These are phyloP conservation scores for Rutidosis leptorrhynchoides DNA, from an alignment of 129 eudicot genomes.

Conservation along the genomic window DNA sequence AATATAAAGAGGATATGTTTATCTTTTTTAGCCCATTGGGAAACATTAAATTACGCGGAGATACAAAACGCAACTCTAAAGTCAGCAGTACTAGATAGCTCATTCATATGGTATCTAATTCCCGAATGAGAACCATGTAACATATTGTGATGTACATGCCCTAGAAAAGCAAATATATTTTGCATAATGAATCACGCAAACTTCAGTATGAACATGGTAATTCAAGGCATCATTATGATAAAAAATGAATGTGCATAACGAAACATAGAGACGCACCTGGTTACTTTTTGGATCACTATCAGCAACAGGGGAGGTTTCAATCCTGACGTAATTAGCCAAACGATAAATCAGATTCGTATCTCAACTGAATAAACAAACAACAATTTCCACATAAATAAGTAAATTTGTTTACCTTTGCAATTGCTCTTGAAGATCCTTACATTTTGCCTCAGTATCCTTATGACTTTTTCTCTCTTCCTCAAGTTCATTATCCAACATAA, in stretches of 20 bases:
- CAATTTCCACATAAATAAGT: background rate
- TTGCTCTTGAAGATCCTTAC: constrained; percentile 73
- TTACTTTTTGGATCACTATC: constrained; percentile 53
- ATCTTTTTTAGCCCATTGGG: constrained; percentile 5
- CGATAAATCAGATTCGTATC: constrained; percentile 13
- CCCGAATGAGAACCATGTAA: background rate
- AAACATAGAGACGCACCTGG: constrained; percentile 48
- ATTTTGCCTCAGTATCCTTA: constrained; percentile 55
- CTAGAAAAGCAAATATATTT: constrained; percentile 3
- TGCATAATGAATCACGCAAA: background rate
- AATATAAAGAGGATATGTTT: background rate
- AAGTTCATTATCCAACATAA: constrained; percentile 56
- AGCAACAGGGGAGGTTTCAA: constrained; percentile 44
- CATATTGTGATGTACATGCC: background rate
- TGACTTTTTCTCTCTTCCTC: constrained; percentile 63
- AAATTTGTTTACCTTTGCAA: constrained; percentile 54
- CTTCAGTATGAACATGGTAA: background rate
- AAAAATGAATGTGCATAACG: constrained; percentile 1
- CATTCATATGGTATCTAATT: background rate
- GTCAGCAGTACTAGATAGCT: background rate
- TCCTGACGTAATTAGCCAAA: constrained; percentile 42
- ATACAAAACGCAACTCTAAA: background rate
- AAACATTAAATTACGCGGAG: background rate
- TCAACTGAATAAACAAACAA: background rate
- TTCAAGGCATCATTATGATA: constrained; percentile 10